Evolutionary conservation across 2,329 filamentous ascomycete genomes (phyloP), one percentile per base, ranked within the genome.

Genomic region (Peltaster fructicola): DNA sequence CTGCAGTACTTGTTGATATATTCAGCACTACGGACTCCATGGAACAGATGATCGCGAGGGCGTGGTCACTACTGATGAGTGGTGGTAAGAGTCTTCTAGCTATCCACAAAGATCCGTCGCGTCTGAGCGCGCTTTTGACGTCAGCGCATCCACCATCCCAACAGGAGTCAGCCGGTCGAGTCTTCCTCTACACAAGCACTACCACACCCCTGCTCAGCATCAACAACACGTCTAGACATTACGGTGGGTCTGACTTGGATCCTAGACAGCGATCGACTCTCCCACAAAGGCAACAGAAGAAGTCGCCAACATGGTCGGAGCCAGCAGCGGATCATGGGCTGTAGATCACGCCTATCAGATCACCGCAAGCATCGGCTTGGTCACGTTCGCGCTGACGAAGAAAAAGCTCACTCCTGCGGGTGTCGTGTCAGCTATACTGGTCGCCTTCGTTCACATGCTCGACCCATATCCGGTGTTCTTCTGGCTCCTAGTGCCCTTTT

Each of bases 401-500:
- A 40, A 44, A 17, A 51, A 51, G 25, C 64, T 98, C 18, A 95
- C 85, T 1, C 68, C 74, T 0, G 54, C 62, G 5, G 85, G 84
- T 32, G 68, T 92, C 38, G 38, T 74, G 17, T 65, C 68, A 8
- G 85, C 85, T 3, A 59, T 62, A 4, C 41, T 75, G 20, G 91
- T 84, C 4, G 84, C 81, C 4, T 50, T 65, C 22, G 68, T 76
- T 7, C 88, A 98, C 50, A 81, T 82, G 9, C 55, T 84, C n/a
- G 84, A 95, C 51, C 85, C 85, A 3, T 93, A 81, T 74, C 79
- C 78, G 31, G 59, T 84, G n/a, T 84, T 81, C n/a, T 90, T 93
- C 53, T 66, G 66, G 14, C 62, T 93, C 7, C 62, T 95, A 2
- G 65, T 67, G 24, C 66, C 82, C 17, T 95, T 95, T 57, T 95